Evolutionary conservation across 2,329 filamentous ascomycete genomes (phyloP), one percentile per base, ranked within the genome.

Genomic region (Nannizzia gypsea): DNA sequence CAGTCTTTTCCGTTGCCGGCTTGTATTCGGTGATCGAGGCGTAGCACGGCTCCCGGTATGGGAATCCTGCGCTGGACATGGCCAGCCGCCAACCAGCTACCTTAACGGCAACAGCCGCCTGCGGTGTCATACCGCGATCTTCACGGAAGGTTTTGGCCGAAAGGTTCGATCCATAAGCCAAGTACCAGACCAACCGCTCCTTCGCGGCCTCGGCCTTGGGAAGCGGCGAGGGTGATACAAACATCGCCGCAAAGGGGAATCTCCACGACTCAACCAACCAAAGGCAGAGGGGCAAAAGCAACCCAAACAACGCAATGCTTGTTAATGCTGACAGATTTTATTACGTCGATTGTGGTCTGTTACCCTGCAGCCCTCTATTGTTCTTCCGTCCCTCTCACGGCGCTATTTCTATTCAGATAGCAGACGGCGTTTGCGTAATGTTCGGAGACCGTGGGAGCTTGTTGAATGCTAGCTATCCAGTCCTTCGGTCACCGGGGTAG

Each of bases 141-240:
- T 58, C 59, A 57, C 56, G 63, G 50, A 67, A 66, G 55, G 64
- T 67, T 20, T 50, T 20, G n/a, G 48, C 40, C 58, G 60, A 64
- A 56, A 67, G 61, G 59, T 66, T 67, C 2, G 65, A 67, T 44
- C 65, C 65, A 44, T 67, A 66, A 11, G 65, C 65, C 24, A 66
- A 62, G 46, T 67, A 66, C 65, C 65, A 66, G 5, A 67, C 50
- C 28, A 31, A 6, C 26, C 50, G 26, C 20, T 55, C 50, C 22
- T n/a, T 20, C 15, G 1, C 50, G 6, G 13, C 11, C 26, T 55
- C 50, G 50, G 34, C 15, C 34, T 55, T 46, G 17, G 42, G 42
- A 9, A 46, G 42, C 42, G 20, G 42, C 42, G 42, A 20, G n/a
- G 42, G 42, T 24, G n/a, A 20, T 20, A 46, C 42, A 46, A 22